Conservation (phyloP, 768 basidiomycete genomes). For the Trametes cubensis region DNA sequence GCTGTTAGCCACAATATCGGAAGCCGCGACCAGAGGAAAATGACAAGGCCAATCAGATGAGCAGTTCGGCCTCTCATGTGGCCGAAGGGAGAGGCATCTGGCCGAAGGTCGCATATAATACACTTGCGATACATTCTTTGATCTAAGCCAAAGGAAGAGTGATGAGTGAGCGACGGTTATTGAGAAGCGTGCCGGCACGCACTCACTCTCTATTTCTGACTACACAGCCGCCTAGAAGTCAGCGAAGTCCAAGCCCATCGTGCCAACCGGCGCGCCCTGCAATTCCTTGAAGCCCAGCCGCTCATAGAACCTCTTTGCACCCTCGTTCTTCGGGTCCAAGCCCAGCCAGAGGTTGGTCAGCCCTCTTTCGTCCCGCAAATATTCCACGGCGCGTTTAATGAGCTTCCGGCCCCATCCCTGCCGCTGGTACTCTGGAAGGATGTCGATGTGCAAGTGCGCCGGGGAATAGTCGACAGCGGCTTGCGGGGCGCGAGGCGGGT, state of each 20-base stretch:
- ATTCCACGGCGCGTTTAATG: conserved; percentile 54
- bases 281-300: conserved; percentile 63
- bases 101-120: too few species aligned
- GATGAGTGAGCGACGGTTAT: not conserved
- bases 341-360: conserved; percentile 67
- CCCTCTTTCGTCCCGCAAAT: conserved; percentile 48
- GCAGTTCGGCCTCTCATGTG: not conserved
- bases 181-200: not conserved
- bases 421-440: conserved; percentile 65
- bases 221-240: conserved; percentile 25
- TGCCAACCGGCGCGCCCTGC: conserved; percentile 50
- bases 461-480: conserved; percentile 65
- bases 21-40: too few species aligned
- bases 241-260: conserved; percentile 59
- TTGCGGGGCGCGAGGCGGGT: conserved; percentile 46
- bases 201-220: not conserved
- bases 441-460: conserved; percentile 77
- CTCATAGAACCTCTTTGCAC: conserved; percentile 63
- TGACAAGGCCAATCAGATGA: too few species aligned
- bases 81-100: not conserved
- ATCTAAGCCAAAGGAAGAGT: too few species aligned
- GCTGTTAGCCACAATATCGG: too few species aligned
- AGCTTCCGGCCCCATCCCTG: conserved; percentile 73
- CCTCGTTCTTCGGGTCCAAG: conserved; percentile 62
- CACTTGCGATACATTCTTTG: too few species aligned